Evolutionary conservation across 148 eudicot species (phyloP).

Genomic region (Polygonum maritimum): DNA sequence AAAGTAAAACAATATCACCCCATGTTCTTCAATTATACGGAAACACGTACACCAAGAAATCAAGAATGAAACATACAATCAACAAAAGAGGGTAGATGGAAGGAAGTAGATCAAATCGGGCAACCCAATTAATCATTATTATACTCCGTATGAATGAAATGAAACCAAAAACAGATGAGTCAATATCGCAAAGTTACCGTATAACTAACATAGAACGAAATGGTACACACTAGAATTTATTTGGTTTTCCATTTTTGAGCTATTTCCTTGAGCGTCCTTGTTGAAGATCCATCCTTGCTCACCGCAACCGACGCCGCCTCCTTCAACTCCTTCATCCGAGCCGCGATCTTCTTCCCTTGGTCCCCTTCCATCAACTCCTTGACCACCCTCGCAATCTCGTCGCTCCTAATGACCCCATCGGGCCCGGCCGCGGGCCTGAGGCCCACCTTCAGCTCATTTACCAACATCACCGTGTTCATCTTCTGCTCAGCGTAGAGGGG

Average conservation of each 20-base stretch:
- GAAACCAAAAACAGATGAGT: too few species aligned
- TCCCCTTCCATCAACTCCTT: slow-evolving; percentile 52
- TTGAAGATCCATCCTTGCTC: slow-evolving; percentile 35
- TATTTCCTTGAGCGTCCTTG: slow-evolving; percentile 29
- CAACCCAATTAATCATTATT: too few species aligned
- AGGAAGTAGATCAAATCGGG: neutral
- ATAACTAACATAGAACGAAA: too few species aligned
- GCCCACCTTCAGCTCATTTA: slow-evolving; percentile 36
- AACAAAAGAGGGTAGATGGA: neutral
- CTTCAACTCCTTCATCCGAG: slow-evolving; percentile 32
- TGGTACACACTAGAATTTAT: neutral
- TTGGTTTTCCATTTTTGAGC: slow-evolving; percentile 27
- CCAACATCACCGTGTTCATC: slow-evolving; percentile 38
- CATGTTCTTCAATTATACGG: too few species aligned
- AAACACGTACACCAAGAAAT: too few species aligned
- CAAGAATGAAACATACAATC: too few species aligned
- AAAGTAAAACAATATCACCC: too few species aligned
- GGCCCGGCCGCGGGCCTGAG: slow-evolving; percentile 22
- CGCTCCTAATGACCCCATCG: slow-evolving; percentile 20
- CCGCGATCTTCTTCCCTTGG: slow-evolving; percentile 30
- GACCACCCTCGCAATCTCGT: slow-evolving; percentile 27
- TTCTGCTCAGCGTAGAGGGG: slow-evolving; percentile 52
- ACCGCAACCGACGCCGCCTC: slow-evolving; percentile 27
- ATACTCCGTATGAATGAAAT: too few species aligned
- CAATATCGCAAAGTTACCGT: too few species aligned